Evolutionary conservation across 176 grass and related monocot species (phyloP).

Genomic region (Rhynchospora tenuis): DNA sequence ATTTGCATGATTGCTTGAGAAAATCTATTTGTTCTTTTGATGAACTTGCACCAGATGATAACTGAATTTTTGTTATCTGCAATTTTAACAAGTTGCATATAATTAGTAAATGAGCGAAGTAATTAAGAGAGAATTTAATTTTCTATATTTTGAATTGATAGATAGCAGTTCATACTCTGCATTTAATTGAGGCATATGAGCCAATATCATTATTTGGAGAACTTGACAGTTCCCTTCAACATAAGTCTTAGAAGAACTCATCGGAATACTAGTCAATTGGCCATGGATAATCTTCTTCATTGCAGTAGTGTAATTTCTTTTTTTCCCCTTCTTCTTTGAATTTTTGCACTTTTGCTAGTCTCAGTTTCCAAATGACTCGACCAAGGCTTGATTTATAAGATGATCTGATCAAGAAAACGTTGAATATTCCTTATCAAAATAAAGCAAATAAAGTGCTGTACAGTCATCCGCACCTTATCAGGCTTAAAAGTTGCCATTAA

Average conservation of each 20-base stretch:
- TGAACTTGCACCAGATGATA: too few species aligned
- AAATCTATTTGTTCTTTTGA: too few species aligned
- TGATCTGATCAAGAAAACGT: neutral
- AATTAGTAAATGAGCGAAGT: too few species aligned
- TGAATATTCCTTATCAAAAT: constrained; percentile 30
- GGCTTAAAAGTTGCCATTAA: constrained; percentile 34
- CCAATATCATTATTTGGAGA: neutral
- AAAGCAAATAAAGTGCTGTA: constrained; percentile 27
- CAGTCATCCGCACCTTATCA: constrained; percentile 39
- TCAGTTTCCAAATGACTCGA: neutral
- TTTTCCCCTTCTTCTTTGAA: too few species aligned
- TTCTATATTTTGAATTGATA: too few species aligned
- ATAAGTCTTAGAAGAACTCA: constrained; percentile 35
- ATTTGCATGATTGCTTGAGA: too few species aligned
- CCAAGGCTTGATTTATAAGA: constrained; percentile 42
- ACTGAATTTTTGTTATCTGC: too few species aligned
- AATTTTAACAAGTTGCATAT: too few species aligned
- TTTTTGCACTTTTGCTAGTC: neutral
- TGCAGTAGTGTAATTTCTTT: constrained; percentile 18
- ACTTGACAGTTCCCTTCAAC: constrained; percentile 40
- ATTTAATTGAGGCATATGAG: too few species aligned
- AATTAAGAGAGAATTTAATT: too few species aligned
- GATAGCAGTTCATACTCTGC: too few species aligned
- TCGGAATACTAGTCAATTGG: constrained; percentile 61
- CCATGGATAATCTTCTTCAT: constrained; percentile 32